phyloP scores from a whole-genome alignment of 2,329 filamentous ascomycete species.

The Zymoseptoria pseudotritici region DNA sequence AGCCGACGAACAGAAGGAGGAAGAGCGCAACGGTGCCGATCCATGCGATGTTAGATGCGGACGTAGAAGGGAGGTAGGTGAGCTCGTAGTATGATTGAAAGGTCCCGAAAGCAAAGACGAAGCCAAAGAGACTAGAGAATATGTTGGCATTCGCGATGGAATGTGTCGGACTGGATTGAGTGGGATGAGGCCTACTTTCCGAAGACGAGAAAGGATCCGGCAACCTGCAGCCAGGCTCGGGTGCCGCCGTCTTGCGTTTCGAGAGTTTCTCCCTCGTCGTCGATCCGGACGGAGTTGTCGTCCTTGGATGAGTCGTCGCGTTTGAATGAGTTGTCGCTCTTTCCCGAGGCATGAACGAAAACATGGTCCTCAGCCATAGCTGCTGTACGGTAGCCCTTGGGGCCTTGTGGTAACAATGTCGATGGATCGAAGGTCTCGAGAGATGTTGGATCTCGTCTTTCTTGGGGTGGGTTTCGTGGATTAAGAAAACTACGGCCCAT shows the following conservation, averaged over 20 bases:
- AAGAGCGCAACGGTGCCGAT: slow-evolving; percentile 45
- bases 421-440: neutral
- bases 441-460: neutral
- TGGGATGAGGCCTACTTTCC: slow-evolving; percentile 3
- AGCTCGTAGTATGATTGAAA: slow-evolving; percentile 41
- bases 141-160: neutral
- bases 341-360: neutral
- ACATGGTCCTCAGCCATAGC: neutral
- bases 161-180: neutral
- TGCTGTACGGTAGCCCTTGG: neutral
- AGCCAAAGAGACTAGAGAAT: slow-evolving; percentile 33
- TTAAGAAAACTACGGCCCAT: neutral
- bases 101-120: slow-evolving; percentile 39
- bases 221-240: slow-evolving; percentile 42
- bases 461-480: neutral
- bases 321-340: neutral
- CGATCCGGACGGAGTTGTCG: neutral
- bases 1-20: slow-evolving; percentile 42
- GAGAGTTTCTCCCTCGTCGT: neutral
- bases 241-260: slow-evolving; percentile 34
- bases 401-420: neutral
- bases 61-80: slow-evolving; percentile 24
- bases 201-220: slow-evolving; percentile 40
- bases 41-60: slow-evolving; percentile 36
- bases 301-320: neutral